Conservation (phyloP, 345 rosid genomes). For the Leavenworthia alabamica region DNA sequence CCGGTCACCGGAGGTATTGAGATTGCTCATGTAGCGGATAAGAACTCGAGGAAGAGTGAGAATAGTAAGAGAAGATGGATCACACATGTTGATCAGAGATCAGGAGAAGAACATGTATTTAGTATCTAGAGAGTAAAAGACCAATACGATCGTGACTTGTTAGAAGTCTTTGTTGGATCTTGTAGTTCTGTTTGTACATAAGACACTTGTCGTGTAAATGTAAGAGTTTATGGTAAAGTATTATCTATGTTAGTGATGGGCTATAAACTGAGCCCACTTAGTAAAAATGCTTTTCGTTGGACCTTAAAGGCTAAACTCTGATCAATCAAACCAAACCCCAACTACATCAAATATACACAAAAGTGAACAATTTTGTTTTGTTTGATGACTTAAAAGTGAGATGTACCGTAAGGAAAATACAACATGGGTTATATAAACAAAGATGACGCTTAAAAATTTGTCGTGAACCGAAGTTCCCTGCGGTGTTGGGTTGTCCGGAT, state of each 20-base stretch:
- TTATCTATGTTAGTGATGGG: background rate
- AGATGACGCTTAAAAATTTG: slow-evolving; percentile 23
- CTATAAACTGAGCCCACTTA: too few relatives aligned
- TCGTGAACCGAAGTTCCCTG: slow-evolving; percentile 29
- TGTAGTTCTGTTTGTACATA: slow-evolving; percentile 11
- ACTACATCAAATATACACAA: too few relatives aligned
- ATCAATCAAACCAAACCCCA: too few relatives aligned
- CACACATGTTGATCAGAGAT: slow-evolving; percentile 61
- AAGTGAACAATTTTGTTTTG: background rate
- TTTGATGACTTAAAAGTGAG: background rate
- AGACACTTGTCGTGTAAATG: background rate
- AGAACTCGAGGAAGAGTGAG: slow-evolving; percentile 27
- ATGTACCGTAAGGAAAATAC: slow-evolving; percentile 5
- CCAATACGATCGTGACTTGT: background rate
- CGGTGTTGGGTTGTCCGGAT: slow-evolving; percentile 35
- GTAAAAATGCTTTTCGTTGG: too few relatives aligned
- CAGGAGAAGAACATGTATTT: slow-evolving; percentile 82
- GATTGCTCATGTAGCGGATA: slow-evolving; percentile 65
- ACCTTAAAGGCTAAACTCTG: too few relatives aligned
- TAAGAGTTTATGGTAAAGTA: background rate
- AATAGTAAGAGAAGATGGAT: slow-evolving; percentile 53
- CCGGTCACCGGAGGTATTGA: slow-evolving; percentile 89
- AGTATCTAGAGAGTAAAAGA: slow-evolving; percentile 13
- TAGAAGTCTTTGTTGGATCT: slow-evolving; percentile 10
- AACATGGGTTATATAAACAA: slow-evolving; percentile 4